Evolutionary conservation across 805 yeast species (phyloP).

Genomic region (Sugiyamaella marilandica): DNA sequence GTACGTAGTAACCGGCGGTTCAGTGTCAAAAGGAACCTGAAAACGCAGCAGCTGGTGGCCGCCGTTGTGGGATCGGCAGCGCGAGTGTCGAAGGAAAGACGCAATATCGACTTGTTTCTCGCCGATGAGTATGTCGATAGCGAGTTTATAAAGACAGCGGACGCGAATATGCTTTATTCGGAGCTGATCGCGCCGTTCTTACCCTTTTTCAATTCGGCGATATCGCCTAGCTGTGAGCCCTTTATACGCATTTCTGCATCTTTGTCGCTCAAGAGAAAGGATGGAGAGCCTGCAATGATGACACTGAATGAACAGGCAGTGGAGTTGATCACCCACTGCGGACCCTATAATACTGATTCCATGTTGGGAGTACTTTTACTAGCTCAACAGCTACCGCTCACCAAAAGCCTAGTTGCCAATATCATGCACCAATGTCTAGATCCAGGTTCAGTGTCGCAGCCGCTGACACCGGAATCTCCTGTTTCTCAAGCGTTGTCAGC

Average conservation of each 20-base stretch:
- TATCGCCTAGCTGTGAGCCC: background rate
- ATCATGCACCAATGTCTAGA: background rate
- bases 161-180: background rate
- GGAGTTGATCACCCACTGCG: background rate
- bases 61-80: background rate
- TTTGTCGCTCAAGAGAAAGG: background rate
- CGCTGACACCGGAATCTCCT: background rate
- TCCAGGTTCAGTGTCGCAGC: background rate
- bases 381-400: background rate
- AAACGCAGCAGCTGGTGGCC: constrained; percentile 8
- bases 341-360: background rate
- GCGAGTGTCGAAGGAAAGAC: background rate
- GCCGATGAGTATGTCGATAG: background rate
- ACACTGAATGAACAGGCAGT: background rate
- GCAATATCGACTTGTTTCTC: background rate
- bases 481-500: background rate
- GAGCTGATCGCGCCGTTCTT: constrained; percentile 1
- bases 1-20: constrained; percentile 3
- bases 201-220: background rate
- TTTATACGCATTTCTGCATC: background rate
- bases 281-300: background rate
- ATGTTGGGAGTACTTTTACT: background rate
- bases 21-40: constrained; percentile 9
- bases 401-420: background rate
- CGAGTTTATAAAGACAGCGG: background rate